Percentiles rank a stretch among this genome's conserved stretches.
Evolutionary conservation across 129 eudicot genomes (phyloP).

Genomic region (Pulicaria dysenterica): DNA sequence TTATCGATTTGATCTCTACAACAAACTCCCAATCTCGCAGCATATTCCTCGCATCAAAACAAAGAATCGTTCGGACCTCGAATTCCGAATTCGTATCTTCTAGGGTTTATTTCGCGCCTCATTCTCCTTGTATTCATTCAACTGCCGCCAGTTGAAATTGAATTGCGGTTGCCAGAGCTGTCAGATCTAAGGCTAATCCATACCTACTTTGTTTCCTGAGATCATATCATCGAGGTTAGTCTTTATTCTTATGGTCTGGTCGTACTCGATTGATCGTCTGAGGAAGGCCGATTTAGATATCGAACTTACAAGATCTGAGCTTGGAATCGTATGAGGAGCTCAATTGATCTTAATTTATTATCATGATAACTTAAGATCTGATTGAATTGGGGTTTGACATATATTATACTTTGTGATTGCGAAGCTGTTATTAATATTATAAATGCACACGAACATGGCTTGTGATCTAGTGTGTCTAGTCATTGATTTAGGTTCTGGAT

Average conservation of each 20-base stretch:
- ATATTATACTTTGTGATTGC: not conserved
- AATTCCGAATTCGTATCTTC: constrained; percentile 4
- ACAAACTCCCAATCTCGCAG: constrained; percentile 27
- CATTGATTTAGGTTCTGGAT: constrained; percentile 11
- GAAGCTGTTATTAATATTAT: not conserved
- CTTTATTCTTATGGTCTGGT: not conserved
- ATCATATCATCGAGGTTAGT: constrained; percentile 33
- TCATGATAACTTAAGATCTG: constrained; percentile 25
- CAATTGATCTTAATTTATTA: not conserved
- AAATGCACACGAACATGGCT: not conserved
- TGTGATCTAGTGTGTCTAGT: constrained; percentile 14
- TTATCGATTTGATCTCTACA: constrained; percentile 22
- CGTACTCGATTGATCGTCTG: constrained; percentile 1
- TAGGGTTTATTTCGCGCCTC: constrained; percentile 42
- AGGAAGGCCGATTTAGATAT: constrained; percentile 8
- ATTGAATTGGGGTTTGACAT: constrained; percentile 23
- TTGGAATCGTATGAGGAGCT: not conserved
- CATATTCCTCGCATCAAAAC: constrained; percentile 32
- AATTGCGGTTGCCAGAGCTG: constrained; percentile 26
- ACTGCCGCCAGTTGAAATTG: constrained; percentile 28
- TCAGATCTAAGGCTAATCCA: constrained; percentile 34
- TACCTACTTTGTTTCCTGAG: not conserved
- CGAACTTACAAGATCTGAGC: constrained; percentile 38
- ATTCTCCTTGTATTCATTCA: constrained; percentile 12
- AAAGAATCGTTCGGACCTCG: not conserved